Evolutionary conservation across 2,329 filamentous ascomycete genomes (phyloP).

Genomic region (Colletotrichum somersetense): DNA sequence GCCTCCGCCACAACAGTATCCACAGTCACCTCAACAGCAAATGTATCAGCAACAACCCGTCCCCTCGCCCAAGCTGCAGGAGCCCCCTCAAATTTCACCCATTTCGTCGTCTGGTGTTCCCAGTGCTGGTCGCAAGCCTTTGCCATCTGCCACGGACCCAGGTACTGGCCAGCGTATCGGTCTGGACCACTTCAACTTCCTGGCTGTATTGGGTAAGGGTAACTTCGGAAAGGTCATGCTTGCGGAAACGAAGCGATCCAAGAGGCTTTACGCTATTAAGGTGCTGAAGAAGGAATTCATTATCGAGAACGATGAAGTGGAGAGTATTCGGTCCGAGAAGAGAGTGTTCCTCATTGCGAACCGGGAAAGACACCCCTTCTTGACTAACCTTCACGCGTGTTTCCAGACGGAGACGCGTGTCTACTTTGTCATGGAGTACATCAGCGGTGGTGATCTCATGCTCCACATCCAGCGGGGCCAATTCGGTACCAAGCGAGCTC

Average conservation of each 20-base stretch:
- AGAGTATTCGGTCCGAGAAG: slow-evolving; percentile 98
- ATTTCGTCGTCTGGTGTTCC: slow-evolving; percentile 44
- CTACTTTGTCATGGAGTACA: slow-evolving; percentile 99
- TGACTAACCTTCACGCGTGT: slow-evolving; percentile 94
- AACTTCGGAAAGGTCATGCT: slow-evolving; percentile 99
- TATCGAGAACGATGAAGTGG: slow-evolving; percentile 98
- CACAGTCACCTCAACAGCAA: slow-evolving; percentile 51
- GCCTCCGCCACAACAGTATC: slow-evolving; percentile 49
- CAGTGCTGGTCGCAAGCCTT: slow-evolving; percentile 62
- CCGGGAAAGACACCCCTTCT: slow-evolving; percentile 95
- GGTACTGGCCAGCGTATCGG: slow-evolving; percentile 89
- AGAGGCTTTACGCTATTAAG: slow-evolving; percentile 97
- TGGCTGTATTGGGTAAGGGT: slow-evolving; percentile 97
- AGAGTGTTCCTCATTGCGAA: slow-evolving; percentile 97
- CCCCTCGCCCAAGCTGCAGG: slow-evolving; percentile 37
- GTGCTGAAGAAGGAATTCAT: slow-evolving; percentile 99
- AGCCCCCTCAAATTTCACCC: slow-evolving; percentile 46
- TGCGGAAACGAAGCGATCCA: slow-evolving; percentile 93
- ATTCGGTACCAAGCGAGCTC: slow-evolving; percentile 94
- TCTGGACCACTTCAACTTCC: slow-evolving; percentile 98
- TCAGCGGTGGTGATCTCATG: slow-evolving; percentile 98
- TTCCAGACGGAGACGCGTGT: slow-evolving; percentile 99
- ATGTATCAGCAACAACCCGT: slow-evolving; percentile 49
- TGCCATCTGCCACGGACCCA: slow-evolving; percentile 77
- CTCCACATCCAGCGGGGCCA: slow-evolving; percentile 97